Percentiles rank a stretch among this genome's conserved stretches.
phyloP scores from a whole-genome alignment of 768 basidiomycete species.

The Peribolospora kevripleyi region DNA sequence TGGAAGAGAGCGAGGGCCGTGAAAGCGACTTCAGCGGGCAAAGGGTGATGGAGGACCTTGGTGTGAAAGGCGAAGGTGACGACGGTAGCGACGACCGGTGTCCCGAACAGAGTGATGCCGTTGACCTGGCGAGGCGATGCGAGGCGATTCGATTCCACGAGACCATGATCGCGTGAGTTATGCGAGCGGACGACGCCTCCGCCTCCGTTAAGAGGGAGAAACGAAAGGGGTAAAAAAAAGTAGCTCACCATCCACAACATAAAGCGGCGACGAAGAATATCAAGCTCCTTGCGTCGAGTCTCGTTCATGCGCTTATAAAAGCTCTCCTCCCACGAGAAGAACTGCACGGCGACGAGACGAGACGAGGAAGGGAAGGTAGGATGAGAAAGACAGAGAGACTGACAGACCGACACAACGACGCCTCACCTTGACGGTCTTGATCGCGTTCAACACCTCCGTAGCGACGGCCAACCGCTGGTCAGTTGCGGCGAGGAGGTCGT shows the following conservation, averaged over 20 bases:
- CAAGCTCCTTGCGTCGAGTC: constrained; percentile 18
- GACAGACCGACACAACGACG: not conserved
- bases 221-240: not conserved
- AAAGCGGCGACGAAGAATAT: constrained; percentile 16
- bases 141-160: constrained; percentile 9
- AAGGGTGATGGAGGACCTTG: constrained; percentile 17
- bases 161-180: constrained; percentile 7
- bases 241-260: constrained; percentile 7
- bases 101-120: constrained; percentile 18
- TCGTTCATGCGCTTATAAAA: constrained; percentile 20
- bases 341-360: no score
- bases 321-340: constrained; percentile 17
- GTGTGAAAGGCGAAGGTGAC: constrained; percentile 17
- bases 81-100: constrained; percentile 19
- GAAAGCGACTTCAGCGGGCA: constrained; percentile 23
- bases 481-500: constrained; percentile 19
- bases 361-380: constrained; percentile 17
- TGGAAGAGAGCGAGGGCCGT: constrained; percentile 24
- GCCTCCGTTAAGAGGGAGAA: not conserved
- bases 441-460: constrained; percentile 22
- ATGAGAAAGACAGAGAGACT: constrained; percentile 15
- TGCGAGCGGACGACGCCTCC: constrained; percentile 10
- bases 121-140: constrained; percentile 11
- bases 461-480: constrained; percentile 22
- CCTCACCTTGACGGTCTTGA: constrained; percentile 20